Base-by-base conservation (phyloP, 495 filamentous ascomycete genomes). In the Massariosphaeria phaeospora region DNA sequence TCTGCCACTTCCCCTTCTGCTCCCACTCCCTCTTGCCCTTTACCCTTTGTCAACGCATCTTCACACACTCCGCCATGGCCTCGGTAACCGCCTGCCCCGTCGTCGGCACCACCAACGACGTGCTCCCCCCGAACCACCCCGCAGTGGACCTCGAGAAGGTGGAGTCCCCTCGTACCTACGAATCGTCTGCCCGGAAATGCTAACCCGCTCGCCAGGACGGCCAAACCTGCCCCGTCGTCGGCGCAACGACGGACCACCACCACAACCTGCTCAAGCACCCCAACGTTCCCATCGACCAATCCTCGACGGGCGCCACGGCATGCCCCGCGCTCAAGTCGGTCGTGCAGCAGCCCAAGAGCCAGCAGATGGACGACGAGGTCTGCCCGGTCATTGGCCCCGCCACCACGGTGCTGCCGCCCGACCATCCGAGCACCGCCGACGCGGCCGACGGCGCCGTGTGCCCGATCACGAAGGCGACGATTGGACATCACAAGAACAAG, bases 331-430 rank as follows among this genome's bases (percentile, higher is more conserved):
- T 61, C 10, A 49, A 61, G 29, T 39, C 43, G 21, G 51, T 51
- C 5, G 50, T 61, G n/a, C 23, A 39, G 13, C 15, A 55, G 36
- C 57, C 50, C 1, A 55, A 61, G 45, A 45, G 35, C 36, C 12
- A 55, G 30, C 50, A 34, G 38, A 61, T 61, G 57, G 57, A 61
- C 46, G 57, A 61, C 26, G 45, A 61, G 11, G 39, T 61, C 0
- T 61, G 57, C 40, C 57, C 57, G n/a, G 57, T 61, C 20, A 43
- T 61, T 17, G 57, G 57, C 7, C 43, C 57, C 29, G 57, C 57
- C 7, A 61, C 57, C 2, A 61, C 57, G 1, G 43, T 61, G 5
- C 57, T 61, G n/a, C 57, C 57, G 5, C 57, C 57, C 8, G 44
- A 55, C 27, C 57, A 61, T 25, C 57, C 57, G 12, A 39, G 45